Base-by-base conservation (phyloP, 352 stramenopile genomes). In the Hyphochytrium catenoides region DNA sequence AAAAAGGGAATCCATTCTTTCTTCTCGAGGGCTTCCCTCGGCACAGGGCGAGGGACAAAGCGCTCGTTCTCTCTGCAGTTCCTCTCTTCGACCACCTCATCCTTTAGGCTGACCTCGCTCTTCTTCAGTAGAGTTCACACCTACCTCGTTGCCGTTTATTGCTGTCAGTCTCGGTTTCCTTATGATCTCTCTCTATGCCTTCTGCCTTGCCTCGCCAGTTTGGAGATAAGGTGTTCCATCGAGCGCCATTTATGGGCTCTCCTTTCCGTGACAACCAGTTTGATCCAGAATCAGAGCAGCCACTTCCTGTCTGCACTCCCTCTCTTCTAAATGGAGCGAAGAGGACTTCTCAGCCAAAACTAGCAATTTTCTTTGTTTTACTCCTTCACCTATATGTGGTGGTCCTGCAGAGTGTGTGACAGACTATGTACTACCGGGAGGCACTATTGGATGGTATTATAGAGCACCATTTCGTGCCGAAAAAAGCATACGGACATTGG, bases 261-360 rank as follows among this genome's bases (percentile, higher is more conserved):
- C 68, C 69, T 4, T 83, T 83, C 43, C 60, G 59, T 32, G 57
- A 70, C 46, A 76, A 82, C 33, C 50, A 38, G 5, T 64, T 76
- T 8, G 55, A 78, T 35, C 40, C 59, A 3, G 53, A 78, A 35
- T 74, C 58, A 19, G 59, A 62, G 46, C 68, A 78, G 25, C 59
- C 66, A 4, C 15, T 82, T 3, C 48, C 70, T 9, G 64, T 83
- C 6, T 85, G 70, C 44, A 85, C 70, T 11, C 68, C 69, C 4
- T 79, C 63, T 31, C 58, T 85, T 21, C 58, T 75, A 44, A 78
- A 83, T 34, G 30, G 23, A 3, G 56, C 40, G 4, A n/a, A n/a
- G n/a, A n/a, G n/a, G n/a, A n/a, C n/a, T n/a, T n/a, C n/a, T n/a
- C n/a, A n/a, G n/a, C n/a, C n/a, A n/a, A n/a, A n/a, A n/a, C n/a